Base-by-base conservation (phyloP, 345 rosid genomes). In the Diplotaxis tenuifolia region DNA sequence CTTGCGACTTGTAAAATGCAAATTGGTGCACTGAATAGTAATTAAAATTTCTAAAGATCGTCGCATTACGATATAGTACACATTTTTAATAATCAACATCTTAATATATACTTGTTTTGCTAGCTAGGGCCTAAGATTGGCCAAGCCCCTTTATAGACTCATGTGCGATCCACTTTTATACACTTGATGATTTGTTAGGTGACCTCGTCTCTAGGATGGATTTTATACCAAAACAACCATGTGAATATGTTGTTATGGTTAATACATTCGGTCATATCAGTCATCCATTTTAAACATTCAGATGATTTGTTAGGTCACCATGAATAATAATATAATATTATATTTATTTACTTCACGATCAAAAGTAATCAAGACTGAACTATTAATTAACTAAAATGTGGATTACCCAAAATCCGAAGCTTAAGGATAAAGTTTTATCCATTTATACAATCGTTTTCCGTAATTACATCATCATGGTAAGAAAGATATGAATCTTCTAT, bases 1-100 rank as follows among this genome's bases (percentile, higher is more conserved):
- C 71, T 70, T 76, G 66, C 79, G 66, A 34, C 5, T 63, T 64
- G 79, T 71, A 29, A 76, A 45, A 75, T 75, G 75, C 66, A 70
- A 76, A 55, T 45, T 42, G 79, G 59, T 70, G 59, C 52, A 68
- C 62, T 54, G 74, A n/a, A 69, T 68, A 75, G 58, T 61, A 68
- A 34, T 47, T 36, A 42, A 38, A 54, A 6, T 5, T 62, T 60
- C 70, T 70, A 69, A 76, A 63, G 75, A 70, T 62, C 11, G 16
- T 27, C 74, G 58, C 79, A 75, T 68, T 75, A 68, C 50, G 15
- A 20, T 53, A 3, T 68, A 53, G 21, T 68, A 75, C 65, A 62
- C 27, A 68, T 75, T 55, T 47, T 68, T 67, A 18, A 68, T 75
- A 75, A 70, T 70, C 67, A 10, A 70, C 42, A 69, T 47, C 42